Percentiles rank a stretch among this genome's conserved stretches.
Evolutionary conservation across 345 rosid genomes (phyloP).

Genomic region (Eucalyptus microcorys): DNA sequence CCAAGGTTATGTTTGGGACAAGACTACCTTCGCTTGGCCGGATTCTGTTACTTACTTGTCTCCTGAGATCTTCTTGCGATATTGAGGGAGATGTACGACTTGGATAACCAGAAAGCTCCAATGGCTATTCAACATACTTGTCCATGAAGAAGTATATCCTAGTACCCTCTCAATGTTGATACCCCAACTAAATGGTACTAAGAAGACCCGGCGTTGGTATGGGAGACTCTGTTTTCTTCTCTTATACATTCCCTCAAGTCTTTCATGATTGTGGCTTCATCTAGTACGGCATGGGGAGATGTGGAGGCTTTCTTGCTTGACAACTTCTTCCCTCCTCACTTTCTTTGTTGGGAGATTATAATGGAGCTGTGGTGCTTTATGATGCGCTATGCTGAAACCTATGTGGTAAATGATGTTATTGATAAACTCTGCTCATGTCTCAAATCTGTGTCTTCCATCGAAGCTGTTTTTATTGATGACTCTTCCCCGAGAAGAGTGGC

Average conservation of each 20-base stretch:
- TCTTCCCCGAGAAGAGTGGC: conserved; percentile 64
- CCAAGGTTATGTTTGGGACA: conserved; percentile 20
- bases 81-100: conserved; percentile 39
- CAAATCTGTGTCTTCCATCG: conserved; percentile 35
- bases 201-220: conserved; percentile 31
- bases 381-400: conserved; percentile 44
- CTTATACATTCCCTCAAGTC: conserved; percentile 57
- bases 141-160: conserved; percentile 51
- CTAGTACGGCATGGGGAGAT: conserved; percentile 59
- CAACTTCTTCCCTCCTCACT: conserved; percentile 77
- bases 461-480: conserved; percentile 30
- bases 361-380: conserved; percentile 80
- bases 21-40: conserved; percentile 34
- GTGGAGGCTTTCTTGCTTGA: conserved; percentile 46
- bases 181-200: conserved; percentile 45
- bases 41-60: conserved; percentile 35
- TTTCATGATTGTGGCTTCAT: conserved; percentile 48
- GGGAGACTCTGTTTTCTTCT: conserved; percentile 61
- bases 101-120: conserved; percentile 44
- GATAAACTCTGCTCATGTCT: conserved; percentile 42
- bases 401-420: conserved; percentile 24
- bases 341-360: conserved; percentile 67
- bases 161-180: conserved; percentile 46
- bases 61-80: conserved; percentile 41
- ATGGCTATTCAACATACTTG: conserved; percentile 51